Conservation (phyloP, 2,329 filamentous ascomycete species). For the Phyllosticta ampelicida region DNA sequence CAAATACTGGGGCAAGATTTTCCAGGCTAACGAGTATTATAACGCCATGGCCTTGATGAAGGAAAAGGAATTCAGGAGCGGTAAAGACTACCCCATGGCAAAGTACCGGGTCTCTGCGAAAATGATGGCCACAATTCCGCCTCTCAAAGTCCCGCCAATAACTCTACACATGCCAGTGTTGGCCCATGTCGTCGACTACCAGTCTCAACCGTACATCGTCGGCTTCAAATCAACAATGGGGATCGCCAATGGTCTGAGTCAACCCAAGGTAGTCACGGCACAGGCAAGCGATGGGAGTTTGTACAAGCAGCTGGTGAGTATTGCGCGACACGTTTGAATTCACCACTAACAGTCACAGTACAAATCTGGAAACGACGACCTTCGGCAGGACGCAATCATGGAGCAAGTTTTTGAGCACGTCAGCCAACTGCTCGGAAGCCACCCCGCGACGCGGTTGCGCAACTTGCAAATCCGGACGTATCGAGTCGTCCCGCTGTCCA, state of each 20-base stretch:
- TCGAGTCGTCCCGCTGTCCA: conserved; percentile 84
- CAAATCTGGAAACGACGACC: conserved; percentile 90
- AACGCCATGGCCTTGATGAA: conserved; percentile 53
- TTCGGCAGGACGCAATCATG: conserved; percentile 97
- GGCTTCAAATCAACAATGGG: conserved; percentile 65
- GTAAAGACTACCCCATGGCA: conserved; percentile 51
- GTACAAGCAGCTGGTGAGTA: conserved; percentile 70
- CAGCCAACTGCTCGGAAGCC: conserved; percentile 75
- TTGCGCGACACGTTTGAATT: conserved; percentile 5
- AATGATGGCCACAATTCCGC: conserved; percentile 52
- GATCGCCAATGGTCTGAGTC: conserved; percentile 82
- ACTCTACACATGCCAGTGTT: conserved; percentile 59
- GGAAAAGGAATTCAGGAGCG: conserved; percentile 56
- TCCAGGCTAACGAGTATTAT: conserved; percentile 59
- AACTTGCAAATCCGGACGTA: conserved; percentile 89
- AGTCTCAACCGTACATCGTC: conserved; percentile 59
- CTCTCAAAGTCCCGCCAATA: conserved; percentile 68
- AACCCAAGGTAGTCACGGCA: conserved; percentile 84
- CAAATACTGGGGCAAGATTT: conserved; percentile 59
- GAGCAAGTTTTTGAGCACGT: conserved; percentile 98
- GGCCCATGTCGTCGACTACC: conserved; percentile 61
- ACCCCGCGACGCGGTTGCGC: conserved; percentile 77
- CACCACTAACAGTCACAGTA: conserved; percentile 38
- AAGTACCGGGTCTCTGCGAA: conserved; percentile 52
- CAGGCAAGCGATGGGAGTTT: conserved; percentile 63